Conservation (phyloP, 2,329 filamentous ascomycete genomes). For the Chrysoporthe cubensis region DNA sequence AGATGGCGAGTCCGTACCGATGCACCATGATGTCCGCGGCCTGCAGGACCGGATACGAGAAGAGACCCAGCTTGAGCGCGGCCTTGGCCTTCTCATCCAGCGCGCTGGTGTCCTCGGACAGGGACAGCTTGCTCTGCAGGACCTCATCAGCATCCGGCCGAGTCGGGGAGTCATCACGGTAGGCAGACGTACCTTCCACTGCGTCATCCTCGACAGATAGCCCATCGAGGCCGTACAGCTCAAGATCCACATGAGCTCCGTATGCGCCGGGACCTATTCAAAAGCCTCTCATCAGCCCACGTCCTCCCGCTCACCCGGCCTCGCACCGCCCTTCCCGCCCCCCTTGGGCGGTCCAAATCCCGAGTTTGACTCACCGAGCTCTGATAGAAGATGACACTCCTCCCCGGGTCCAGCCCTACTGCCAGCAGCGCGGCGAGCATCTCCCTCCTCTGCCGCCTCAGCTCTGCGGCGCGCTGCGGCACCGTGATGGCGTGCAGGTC, state of each 20-base stretch:
- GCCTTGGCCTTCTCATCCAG: constrained; percentile 63
- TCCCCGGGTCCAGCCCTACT: constrained; percentile 78
- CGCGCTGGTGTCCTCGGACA: constrained; percentile 61
- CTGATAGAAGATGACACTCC: constrained; percentile 81
- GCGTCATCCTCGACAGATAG: constrained; percentile 97
- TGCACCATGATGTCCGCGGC: constrained; percentile 93
- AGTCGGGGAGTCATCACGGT: neutral
- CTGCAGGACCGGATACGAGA: constrained; percentile 94
- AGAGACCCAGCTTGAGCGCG: constrained; percentile 80
- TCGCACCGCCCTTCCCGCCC: neutral
- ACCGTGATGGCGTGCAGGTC: constrained; percentile 93
- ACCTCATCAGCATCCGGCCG: neutral
- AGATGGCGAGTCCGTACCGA: constrained; percentile 48
- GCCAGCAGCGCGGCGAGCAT: constrained; percentile 81
- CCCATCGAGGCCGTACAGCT: constrained; percentile 91
- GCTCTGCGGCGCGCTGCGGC: constrained; percentile 64
- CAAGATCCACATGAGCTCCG: constrained; percentile 96
- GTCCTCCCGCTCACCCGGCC: neutral
- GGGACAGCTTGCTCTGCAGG: constrained; percentile 70
- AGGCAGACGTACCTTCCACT: constrained; percentile 77
- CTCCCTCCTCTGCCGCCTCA: constrained; percentile 71
- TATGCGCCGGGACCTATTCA: constrained; percentile 71
- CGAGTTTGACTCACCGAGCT: constrained; percentile 60
- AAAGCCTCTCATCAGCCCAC: neutral
- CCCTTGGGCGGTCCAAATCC: too few relatives aligned